These are phyloP conservation scores for Blastomyces emzantsi DNA, from an alignment of 2,329 filamentous ascomycete genomes.

Conservation along the genomic window DNA sequence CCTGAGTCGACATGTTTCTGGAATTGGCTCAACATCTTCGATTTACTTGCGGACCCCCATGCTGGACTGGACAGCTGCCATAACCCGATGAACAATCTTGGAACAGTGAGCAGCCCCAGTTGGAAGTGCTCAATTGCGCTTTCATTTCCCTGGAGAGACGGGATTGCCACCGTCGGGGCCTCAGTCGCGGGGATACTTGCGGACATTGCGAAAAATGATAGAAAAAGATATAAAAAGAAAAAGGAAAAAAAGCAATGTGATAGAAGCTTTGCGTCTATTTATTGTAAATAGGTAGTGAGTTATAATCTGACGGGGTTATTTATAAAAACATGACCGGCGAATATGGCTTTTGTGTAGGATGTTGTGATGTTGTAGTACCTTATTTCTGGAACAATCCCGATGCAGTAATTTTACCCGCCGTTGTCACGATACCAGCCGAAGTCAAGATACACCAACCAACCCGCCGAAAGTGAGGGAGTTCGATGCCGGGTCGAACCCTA, in stretches of 20 bases:
- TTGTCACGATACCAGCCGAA: too few species aligned
- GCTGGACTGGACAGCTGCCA: conserved; percentile 43
- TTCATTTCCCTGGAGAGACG: background rate
- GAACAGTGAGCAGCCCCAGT: conserved; percentile 27
- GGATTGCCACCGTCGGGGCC: background rate
- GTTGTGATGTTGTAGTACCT: too few species aligned
- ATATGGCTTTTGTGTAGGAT: background rate
- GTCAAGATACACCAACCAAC: too few species aligned
- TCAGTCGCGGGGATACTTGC: background rate
- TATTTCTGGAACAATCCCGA: background rate
- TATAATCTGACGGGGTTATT: background rate
- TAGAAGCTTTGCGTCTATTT: background rate
- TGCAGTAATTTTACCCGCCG: background rate
- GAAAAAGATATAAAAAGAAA: background rate
- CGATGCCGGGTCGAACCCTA: background rate
- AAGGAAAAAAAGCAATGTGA: background rate
- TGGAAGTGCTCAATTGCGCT: conserved; percentile 26
- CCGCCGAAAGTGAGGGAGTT: too few species aligned
- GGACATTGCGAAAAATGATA: background rate
- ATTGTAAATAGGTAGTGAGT: background rate
- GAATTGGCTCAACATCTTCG: conserved; percentile 33
- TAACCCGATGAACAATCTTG: conserved; percentile 39
- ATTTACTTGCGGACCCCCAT: conserved; percentile 34
- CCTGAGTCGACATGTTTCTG: conserved; percentile 29
- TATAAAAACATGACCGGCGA: background rate